Conservation (phyloP, 345 rosid species). For the Leavenworthia alabamica region DNA sequence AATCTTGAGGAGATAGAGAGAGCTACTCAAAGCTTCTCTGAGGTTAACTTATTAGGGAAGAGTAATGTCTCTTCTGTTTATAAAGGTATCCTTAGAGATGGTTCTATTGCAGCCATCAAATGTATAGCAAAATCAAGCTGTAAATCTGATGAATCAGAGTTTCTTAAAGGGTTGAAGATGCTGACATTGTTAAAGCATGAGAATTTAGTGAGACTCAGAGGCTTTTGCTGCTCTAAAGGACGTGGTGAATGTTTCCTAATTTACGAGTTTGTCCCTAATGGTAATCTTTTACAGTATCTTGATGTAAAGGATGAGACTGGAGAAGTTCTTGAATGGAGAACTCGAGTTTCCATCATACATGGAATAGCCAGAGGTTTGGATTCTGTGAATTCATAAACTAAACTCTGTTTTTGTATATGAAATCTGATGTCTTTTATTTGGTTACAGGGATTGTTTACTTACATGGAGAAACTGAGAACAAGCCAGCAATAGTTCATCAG, state of each 20-base stretch:
- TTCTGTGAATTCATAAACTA: neutral
- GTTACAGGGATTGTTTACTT: conserved; percentile 64
- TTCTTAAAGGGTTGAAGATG: conserved; percentile 72
- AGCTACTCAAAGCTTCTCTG: conserved; percentile 88
- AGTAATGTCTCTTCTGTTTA: conserved; percentile 65
- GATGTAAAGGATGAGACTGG: conserved; percentile 51
- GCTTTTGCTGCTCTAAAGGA: conserved; percentile 91
- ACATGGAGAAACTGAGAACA: conserved; percentile 59
- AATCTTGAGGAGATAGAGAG: conserved; percentile 90
- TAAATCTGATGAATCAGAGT: conserved; percentile 68
- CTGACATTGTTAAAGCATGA: conserved; percentile 72
- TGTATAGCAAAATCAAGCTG: conserved; percentile 83
- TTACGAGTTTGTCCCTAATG: conserved; percentile 75
- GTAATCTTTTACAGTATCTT: conserved; percentile 73
- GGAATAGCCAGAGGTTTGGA: conserved; percentile 86
- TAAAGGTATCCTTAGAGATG: conserved; percentile 79
- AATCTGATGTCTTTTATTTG: neutral
- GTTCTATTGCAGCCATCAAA: conserved; percentile 67
- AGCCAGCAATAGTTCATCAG: conserved; percentile 66
- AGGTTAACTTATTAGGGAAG: conserved; percentile 66
- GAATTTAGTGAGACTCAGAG: conserved; percentile 70
- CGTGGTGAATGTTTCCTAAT: conserved; percentile 90
- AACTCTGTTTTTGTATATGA: neutral
- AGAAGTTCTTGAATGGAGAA: conserved; percentile 75
- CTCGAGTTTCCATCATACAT: conserved; percentile 62